Evolutionary conservation across 768 basidiomycete species (phyloP).

Genomic region (Suillus variegatus): DNA sequence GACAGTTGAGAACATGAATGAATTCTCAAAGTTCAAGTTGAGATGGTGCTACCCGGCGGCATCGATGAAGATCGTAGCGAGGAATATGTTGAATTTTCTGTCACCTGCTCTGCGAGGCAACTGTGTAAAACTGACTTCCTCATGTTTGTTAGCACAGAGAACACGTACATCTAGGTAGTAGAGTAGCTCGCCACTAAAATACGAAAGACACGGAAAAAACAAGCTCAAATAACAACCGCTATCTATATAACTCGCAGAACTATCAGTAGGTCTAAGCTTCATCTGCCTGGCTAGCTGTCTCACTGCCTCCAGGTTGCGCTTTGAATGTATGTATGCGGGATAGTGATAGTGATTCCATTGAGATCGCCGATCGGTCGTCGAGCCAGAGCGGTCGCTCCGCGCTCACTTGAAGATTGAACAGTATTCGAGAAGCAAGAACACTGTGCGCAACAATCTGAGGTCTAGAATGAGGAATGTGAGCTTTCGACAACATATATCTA

Average conservation of each 20-base stretch:
- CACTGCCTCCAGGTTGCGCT: neutral
- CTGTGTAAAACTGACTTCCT: no score
- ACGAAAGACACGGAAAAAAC: neutral
- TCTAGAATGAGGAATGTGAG: neutral
- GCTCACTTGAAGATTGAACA: slow-evolving; percentile 7
- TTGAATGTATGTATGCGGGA: neutral
- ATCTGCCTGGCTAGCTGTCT: neutral
- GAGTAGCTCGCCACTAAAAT: neutral
- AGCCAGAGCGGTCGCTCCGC: neutral
- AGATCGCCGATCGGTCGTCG: neutral
- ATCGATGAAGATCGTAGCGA: no score
- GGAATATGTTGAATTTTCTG: no score
- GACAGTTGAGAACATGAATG: no score
- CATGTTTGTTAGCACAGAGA: neutral
- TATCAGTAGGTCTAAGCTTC: neutral
- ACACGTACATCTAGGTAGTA: neutral
- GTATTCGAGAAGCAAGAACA: slow-evolving; percentile 7
- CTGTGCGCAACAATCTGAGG: slow-evolving; percentile 6
- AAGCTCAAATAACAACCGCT: neutral
- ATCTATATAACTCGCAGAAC: neutral
- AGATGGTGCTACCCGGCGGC: no score
- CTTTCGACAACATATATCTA: neutral
- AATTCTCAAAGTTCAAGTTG: no score
- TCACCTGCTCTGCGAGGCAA: no score
- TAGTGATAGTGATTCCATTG: neutral